Percentiles rank a stretch among this genome's conserved stretches.
Evolutionary conservation across 163 green algal genomes (phyloP).

Genomic region (Volvox carteri): DNA sequence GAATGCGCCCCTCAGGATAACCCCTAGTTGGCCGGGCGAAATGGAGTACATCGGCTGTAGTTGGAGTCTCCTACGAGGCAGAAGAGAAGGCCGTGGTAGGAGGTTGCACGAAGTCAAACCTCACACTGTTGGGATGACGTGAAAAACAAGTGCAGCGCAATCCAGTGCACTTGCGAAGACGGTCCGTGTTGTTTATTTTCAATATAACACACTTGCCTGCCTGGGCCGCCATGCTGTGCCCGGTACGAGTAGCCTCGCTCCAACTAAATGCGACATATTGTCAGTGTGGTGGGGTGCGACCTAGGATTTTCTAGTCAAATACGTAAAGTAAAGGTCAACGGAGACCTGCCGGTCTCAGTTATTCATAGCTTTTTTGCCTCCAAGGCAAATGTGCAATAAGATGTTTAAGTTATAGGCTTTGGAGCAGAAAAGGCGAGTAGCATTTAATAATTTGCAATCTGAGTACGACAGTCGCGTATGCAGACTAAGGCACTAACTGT

Average conservation of each 20-base stretch:
- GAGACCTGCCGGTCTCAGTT: no score
- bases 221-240: background rate
- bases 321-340: no score
- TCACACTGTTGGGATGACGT: no score
- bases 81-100: no score
- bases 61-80: background rate
- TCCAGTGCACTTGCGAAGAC: no score
- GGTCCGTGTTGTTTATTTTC: no score
- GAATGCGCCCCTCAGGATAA: slow-evolving; percentile 26
- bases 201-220: slow-evolving; percentile 3
- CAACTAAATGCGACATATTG: slow-evolving; percentile 34
- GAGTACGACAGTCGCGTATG: background rate
- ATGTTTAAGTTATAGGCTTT: no score
- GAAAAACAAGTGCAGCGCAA: no score
- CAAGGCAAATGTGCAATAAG: no score
- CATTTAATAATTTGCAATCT: background rate
- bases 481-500: background rate
- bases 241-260: background rate
- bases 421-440: no score
- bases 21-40: slow-evolving; percentile 12
- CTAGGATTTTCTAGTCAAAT: background rate
- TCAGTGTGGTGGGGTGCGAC: background rate
- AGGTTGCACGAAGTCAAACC: no score
- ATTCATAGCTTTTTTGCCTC: no score
- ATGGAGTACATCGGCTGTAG: background rate